These are phyloP conservation scores for Podospora conica DNA, from an alignment of 495 filamentous ascomycete species.

Conservation along the genomic window DNA sequence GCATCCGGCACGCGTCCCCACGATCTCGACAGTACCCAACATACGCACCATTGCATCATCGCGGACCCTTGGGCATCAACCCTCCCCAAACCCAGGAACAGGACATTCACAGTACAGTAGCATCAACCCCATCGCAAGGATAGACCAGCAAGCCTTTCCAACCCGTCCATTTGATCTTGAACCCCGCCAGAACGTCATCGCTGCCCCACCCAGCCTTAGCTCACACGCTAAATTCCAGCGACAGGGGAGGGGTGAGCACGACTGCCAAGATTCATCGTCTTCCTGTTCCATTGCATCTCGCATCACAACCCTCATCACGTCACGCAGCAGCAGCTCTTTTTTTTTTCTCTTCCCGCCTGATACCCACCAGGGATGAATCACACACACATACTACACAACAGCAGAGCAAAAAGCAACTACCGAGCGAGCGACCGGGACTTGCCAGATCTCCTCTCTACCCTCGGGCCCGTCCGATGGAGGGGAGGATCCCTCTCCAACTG, in stretches of 20 bases:
- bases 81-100: not conserved
- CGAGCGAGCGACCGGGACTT: not conserved
- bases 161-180: too few species aligned
- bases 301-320: not conserved
- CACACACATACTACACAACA: too few species aligned
- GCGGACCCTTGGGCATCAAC: not conserved
- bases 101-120: too few species aligned
- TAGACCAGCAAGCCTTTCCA: too few species aligned
- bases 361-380: not conserved
- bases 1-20: not conserved
- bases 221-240: not conserved
- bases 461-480: not conserved
- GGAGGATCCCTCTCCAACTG: not conserved
- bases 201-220: not conserved
- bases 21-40: not conserved
- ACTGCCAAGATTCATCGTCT: not conserved
- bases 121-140: not conserved
- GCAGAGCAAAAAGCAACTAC: not conserved
- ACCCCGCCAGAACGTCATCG: not conserved
- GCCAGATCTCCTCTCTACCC: not conserved
- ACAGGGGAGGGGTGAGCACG: not conserved
- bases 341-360: not conserved
- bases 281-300: not conserved
- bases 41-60: not conserved
- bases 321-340: not conserved